Evolutionary conservation across 1,139 yeast genomes (phyloP).

Genomic region (Candida tropicalis): DNA sequence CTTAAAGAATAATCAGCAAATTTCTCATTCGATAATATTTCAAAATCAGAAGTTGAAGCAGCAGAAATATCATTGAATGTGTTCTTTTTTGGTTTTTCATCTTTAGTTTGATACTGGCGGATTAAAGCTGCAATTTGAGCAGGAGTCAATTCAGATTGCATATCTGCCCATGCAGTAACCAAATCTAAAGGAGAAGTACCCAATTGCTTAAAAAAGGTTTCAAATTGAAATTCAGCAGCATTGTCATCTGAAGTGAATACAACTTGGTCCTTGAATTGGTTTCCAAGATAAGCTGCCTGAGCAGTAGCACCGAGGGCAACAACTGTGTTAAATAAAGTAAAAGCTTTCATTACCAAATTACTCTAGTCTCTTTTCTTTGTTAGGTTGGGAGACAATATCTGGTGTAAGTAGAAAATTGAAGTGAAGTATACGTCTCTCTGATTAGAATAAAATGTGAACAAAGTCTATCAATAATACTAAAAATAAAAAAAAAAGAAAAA

Average conservation of each 20-base stretch:
- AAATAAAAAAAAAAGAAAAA: neutral
- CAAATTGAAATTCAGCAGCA: constrained; percentile 1
- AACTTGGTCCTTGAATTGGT: constrained; percentile 12
- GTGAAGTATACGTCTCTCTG: too few relatives aligned
- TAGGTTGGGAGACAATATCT: too few relatives aligned
- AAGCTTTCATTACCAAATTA: neutral
- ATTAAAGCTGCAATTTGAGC: constrained; percentile 22
- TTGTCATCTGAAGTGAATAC: constrained; percentile 9
- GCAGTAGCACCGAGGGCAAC: constrained; percentile 9
- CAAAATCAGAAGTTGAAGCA: constrained; percentile 18
- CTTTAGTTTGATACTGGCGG: constrained; percentile 18
- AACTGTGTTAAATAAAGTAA: constrained; percentile 1
- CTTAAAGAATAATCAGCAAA: constrained; percentile 43
- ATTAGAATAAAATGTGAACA: too few relatives aligned
- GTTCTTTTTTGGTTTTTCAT: constrained; percentile 11
- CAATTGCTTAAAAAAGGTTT: constrained; percentile 1
- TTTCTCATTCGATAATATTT: constrained; percentile 24
- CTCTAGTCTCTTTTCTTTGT: neutral
- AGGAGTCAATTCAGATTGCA: constrained; percentile 23
- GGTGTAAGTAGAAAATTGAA: too few relatives aligned
- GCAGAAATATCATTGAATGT: constrained; percentile 4
- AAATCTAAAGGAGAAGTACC: constrained; percentile 8
- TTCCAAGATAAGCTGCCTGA: constrained; percentile 10
- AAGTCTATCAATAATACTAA: too few relatives aligned
- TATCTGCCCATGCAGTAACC: constrained; percentile 25